A percentile compares a stretch with the other conserved stretches of the same genome.
Evolutionary conservation across 306 rosid genomes (phyloP).

Genomic region (Prunus mongolica): DNA sequence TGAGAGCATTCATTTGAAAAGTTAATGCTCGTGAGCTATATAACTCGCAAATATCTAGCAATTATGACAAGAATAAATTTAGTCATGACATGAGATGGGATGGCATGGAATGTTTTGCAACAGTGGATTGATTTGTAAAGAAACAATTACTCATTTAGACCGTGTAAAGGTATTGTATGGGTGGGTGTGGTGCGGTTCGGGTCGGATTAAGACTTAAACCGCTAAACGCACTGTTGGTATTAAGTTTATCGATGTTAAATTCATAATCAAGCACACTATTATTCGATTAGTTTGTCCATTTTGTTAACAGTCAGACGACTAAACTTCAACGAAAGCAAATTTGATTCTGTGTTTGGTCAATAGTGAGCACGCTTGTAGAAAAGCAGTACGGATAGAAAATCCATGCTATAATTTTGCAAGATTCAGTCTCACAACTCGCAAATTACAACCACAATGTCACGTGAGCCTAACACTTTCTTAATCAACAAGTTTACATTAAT

Average conservation of each 20-base stretch:
- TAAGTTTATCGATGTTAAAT: too few relatives aligned
- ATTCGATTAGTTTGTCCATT: too few relatives aligned
- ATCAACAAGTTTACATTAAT: background rate
- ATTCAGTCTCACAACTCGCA: background rate
- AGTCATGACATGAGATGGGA: too few relatives aligned
- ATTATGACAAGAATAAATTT: too few relatives aligned
- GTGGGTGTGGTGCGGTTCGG: background rate
- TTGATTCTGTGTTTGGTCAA: background rate
- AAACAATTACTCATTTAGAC: background rate
- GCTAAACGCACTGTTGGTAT: too few relatives aligned
- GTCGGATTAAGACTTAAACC: rapidly evolving
- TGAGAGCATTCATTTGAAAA: too few relatives aligned
- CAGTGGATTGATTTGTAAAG: background rate
- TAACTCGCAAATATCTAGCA: too few relatives aligned
- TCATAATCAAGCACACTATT: too few relatives aligned
- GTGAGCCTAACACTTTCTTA: background rate
- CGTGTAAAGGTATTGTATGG: background rate
- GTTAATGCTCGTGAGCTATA: too few relatives aligned
- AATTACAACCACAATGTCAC: background rate
- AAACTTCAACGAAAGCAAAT: background rate
- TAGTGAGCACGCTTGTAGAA: background rate
- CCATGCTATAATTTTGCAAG: background rate
- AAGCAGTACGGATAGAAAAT: background rate
- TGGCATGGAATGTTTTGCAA: too few relatives aligned
- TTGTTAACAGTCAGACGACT: background rate